Base-by-base conservation (phyloP, 2,329 filamentous ascomycete genomes). In the Helotiales sp. region DNA sequence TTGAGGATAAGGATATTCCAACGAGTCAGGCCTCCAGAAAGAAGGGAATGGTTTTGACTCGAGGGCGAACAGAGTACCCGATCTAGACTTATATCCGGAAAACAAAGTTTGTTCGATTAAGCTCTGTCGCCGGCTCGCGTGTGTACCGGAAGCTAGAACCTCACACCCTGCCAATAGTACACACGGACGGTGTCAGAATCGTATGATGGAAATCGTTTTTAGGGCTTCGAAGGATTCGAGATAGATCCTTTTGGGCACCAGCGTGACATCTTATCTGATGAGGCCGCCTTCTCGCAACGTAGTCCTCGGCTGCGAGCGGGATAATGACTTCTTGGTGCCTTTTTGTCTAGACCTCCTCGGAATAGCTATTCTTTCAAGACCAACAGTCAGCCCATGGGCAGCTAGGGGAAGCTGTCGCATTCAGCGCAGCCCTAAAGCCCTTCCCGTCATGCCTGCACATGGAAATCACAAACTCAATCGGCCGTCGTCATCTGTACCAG, bases 391-490 rank as follows among this genome's bases (percentile, higher is more conserved):
- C 31, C 9, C 31, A 15, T 54, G 27, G 17, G 25, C 44, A n/a
- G n/a, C n/a, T n/a, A n/a, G n/a, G n/a, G n/a, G n/a, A n/a, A n/a
- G n/a, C n/a, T n/a, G n/a, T n/a, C n/a, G n/a, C n/a, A n/a, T 5
- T 29, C 49, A 13, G 9, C 12, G 34, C 19, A 19, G 13, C 33
- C 22, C 24, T 34, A 36, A 44, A 22, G 10, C 31, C 36, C 27
- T 29, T 15, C 15, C 31, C 31, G 25, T 47, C 17, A 25, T 5
- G 31, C 9, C 31, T 34, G n/a, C 15, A 31, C 25, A 12, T 19
- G 50, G 50, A 53, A 42, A n/a, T n/a, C 36, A 36, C 36, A 53
- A 53, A 44, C 50, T 53, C 50, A 25, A 53, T 53, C 50, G 34
- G 31, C 34, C 36, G 50, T 44, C 34, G 50, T 53, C 36, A 53